Conservation (phyloP, 2,329 filamentous ascomycete species). For the Hypoxylon rubiginosum region DNA sequence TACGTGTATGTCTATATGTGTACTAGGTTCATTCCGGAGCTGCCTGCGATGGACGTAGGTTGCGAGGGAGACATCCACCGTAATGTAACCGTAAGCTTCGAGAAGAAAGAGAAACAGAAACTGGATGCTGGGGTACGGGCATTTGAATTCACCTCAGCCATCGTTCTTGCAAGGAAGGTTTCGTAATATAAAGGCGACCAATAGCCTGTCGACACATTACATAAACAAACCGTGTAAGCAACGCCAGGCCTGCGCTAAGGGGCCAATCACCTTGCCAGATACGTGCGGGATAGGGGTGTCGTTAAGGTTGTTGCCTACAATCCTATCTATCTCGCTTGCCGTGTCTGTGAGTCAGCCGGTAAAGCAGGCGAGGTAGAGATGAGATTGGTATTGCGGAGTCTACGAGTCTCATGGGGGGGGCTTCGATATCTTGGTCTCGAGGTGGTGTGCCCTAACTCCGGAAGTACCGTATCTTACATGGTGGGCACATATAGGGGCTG, state of each 20-base stretch:
- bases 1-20: too few relatives aligned
- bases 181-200: slow-evolving; percentile 27
- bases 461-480: slow-evolving; percentile 4
- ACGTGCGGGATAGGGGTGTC: slow-evolving; percentile 6
- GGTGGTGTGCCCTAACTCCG: not conserved
- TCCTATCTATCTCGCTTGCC: slow-evolving; percentile 7
- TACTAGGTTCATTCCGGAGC: slow-evolving; percentile 1
- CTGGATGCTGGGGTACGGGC: not conserved
- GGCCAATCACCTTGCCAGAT: slow-evolving; percentile 24
- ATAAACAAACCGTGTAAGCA: slow-evolving; percentile 35
- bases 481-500: not conserved
- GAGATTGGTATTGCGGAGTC: not conserved
- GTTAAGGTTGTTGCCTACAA: not conserved
- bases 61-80: slow-evolving; percentile 3
- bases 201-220: slow-evolving; percentile 31
- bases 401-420: not conserved
- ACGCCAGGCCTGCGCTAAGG: not conserved
- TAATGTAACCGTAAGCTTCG: slow-evolving; percentile 10
- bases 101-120: not conserved
- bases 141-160: slow-evolving; percentile 9
- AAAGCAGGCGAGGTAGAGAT: not conserved
- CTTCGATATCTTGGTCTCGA: not conserved
- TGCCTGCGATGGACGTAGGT: not conserved
- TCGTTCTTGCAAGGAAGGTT: slow-evolving; percentile 5
- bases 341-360: slow-evolving; percentile 32